Conservation (phyloP, 176 grass and related monocot species). For the Olyra latifolia region DNA sequence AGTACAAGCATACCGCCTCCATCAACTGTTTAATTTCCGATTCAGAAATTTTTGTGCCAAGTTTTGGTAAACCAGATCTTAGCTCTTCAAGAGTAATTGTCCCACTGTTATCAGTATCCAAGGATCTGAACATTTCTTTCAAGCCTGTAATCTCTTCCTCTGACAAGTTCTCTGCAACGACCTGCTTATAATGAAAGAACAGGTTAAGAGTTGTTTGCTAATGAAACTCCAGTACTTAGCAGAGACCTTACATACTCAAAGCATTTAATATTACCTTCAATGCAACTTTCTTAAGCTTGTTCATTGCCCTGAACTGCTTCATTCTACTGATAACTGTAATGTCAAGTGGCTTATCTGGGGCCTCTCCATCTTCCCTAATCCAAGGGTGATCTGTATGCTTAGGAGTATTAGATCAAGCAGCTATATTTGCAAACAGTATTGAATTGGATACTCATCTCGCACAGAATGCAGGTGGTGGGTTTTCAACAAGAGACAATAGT, state of each 20-base stretch:
- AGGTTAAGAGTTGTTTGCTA: conserved; percentile 19
- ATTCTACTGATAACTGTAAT: conserved; percentile 94
- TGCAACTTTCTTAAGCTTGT: conserved; percentile 99
- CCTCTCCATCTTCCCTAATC: conserved; percentile 99
- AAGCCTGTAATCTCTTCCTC: conserved; percentile 98
- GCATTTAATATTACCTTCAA: conserved; percentile 68
- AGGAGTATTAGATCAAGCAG: conserved; percentile 47
- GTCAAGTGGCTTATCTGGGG: conserved; percentile 96
- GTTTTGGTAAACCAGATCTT: conserved; percentile 97
- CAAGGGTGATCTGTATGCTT: conserved; percentile 78
- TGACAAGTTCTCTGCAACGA: conserved; percentile 90
- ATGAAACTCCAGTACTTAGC: neutral
- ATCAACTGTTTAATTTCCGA: conserved; percentile 91
- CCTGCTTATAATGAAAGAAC: conserved; percentile 44
- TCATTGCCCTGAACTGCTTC: conserved; percentile 99
- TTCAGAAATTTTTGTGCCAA: conserved; percentile 97
- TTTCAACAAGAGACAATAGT: neutral
- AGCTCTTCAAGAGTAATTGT: conserved; percentile 94
- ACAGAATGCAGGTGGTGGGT: neutral
- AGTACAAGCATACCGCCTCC: conserved; percentile 82
- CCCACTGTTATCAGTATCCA: conserved; percentile 96
- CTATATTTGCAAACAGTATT: conserved; percentile 7
- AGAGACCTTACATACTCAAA: conserved; percentile 28
- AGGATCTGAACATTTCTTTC: conserved; percentile 97
- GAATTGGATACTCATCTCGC: conserved; percentile 1